These are phyloP conservation scores for Cyberlindnera saturnus DNA, from an alignment of 805 yeast species.

Conservation along the genomic window DNA sequence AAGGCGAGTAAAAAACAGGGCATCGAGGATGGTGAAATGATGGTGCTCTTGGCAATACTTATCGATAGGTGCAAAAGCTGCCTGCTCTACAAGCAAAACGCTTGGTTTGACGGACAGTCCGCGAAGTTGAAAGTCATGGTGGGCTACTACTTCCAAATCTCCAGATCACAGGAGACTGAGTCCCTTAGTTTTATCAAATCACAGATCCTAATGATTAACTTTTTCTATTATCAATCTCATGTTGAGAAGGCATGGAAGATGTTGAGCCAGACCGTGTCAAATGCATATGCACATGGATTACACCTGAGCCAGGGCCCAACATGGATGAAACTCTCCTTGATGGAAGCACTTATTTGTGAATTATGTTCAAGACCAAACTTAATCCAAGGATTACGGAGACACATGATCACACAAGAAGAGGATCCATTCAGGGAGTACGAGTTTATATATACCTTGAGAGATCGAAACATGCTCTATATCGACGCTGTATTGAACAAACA, in stretches of 20 bases:
- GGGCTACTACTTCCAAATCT: slow-evolving; percentile 14
- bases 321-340: slow-evolving; percentile 17
- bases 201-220: slow-evolving; percentile 15
- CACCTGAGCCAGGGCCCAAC: slow-evolving; percentile 14
- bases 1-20: slow-evolving; percentile 2
- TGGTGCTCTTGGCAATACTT: slow-evolving; percentile 13
- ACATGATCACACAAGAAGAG: slow-evolving; percentile 1
- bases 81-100: slow-evolving; percentile 1
- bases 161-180: slow-evolving; percentile 14
- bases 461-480: slow-evolving; percentile 13
- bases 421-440: slow-evolving; percentile 16
- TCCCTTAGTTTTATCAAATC: slow-evolving; percentile 12
- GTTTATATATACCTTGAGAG: slow-evolving; percentile 13
- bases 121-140: slow-evolving; percentile 4
- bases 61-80: slow-evolving; percentile 16
- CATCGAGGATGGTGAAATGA: slow-evolving; percentile 18
- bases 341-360: slow-evolving; percentile 17
- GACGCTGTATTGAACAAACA: slow-evolving; percentile 5
- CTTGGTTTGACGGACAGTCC: slow-evolving; percentile 2
- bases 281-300: slow-evolving; percentile 16
- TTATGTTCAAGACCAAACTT: slow-evolving; percentile 17
- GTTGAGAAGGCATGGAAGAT: slow-evolving; percentile 19
- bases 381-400: slow-evolving; percentile 7
- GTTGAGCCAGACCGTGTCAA: slow-evolving; percentile 17
- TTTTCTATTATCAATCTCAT: slow-evolving; percentile 14